Percentiles rank a stretch among this genome's conserved stretches.
These are phyloP conservation scores for Hebeloma cylindrosporum DNA, from an alignment of 768 basidiomycete species.

Conservation along the genomic window DNA sequence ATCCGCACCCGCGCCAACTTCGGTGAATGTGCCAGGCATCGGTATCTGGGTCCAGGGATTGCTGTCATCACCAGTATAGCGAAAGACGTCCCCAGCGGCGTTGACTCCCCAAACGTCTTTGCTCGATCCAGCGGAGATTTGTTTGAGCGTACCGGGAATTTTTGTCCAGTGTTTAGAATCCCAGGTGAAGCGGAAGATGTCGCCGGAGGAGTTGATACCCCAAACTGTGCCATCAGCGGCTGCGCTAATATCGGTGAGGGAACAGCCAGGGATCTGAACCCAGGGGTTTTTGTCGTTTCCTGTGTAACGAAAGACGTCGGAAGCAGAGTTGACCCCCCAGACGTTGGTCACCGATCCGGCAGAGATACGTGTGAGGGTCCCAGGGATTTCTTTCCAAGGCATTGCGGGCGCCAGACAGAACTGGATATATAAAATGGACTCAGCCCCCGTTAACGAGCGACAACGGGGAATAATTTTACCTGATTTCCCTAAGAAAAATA, in stretches of 20 bases:
- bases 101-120: too few relatives aligned
- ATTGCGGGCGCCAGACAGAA: not conserved
- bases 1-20: slow-evolving; percentile 11
- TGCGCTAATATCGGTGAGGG: slow-evolving; percentile 10
- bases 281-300: slow-evolving; percentile 11
- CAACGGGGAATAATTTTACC: not conserved
- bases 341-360: slow-evolving; percentile 11
- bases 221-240: slow-evolving; percentile 13
- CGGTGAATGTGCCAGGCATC: too few relatives aligned
- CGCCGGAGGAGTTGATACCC: slow-evolving; percentile 8
- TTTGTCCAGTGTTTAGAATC: slow-evolving; percentile 10
- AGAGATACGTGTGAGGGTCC: slow-evolving; percentile 6
- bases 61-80: too few relatives aligned
- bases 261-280: slow-evolving; percentile 5
- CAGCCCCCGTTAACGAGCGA: not conserved
- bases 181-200: slow-evolving; percentile 10
- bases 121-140: too few relatives aligned
- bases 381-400: slow-evolving; percentile 11
- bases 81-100: too few relatives aligned
- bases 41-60: too few relatives aligned
- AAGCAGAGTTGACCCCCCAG: slow-evolving; percentile 10
- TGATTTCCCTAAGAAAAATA: not conserved
- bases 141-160: slow-evolving; percentile 3
- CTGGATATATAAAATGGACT: not conserved
- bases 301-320: slow-evolving; percentile 9